Conservation (phyloP, 1,139 yeast genomes). For the Arxiozyma bovina region DNA sequence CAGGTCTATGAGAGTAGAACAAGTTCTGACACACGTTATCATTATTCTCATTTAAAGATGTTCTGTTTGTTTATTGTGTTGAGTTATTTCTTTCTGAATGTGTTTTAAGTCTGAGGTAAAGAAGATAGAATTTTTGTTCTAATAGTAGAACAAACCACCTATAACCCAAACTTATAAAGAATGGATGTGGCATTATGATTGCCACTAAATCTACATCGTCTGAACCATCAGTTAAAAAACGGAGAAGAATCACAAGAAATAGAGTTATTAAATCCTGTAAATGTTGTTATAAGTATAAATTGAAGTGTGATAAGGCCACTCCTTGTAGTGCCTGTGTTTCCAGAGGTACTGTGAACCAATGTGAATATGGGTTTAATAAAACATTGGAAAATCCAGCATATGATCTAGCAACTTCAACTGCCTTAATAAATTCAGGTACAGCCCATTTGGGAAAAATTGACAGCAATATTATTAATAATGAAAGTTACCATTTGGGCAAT, state of each 20-base stretch:
- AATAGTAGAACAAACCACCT: too few relatives aligned
- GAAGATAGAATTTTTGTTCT: background rate
- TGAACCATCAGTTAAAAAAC: background rate
- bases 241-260: constrained; percentile 16
- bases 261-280: constrained; percentile 21
- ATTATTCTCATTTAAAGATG: background rate
- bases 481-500: background rate
- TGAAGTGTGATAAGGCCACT: constrained; percentile 17
- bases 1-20: background rate
- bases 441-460: background rate
- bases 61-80: background rate
- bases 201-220: background rate
- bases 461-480: background rate
- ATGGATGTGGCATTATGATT: too few relatives aligned
- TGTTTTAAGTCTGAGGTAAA: background rate
- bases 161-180: background rate
- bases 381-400: background rate
- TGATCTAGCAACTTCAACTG: background rate
- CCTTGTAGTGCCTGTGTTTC: constrained; percentile 21
- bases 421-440: background rate
- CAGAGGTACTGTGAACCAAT: constrained; percentile 8
- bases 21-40: too few relatives aligned
- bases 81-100: too few relatives aligned
- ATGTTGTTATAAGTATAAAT: constrained; percentile 23
- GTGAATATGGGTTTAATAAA: constrained; percentile 19